Evolutionary conservation across 2,329 filamentous ascomycete genomes (phyloP).

Genomic region (Nigrospora sphaerica): DNA sequence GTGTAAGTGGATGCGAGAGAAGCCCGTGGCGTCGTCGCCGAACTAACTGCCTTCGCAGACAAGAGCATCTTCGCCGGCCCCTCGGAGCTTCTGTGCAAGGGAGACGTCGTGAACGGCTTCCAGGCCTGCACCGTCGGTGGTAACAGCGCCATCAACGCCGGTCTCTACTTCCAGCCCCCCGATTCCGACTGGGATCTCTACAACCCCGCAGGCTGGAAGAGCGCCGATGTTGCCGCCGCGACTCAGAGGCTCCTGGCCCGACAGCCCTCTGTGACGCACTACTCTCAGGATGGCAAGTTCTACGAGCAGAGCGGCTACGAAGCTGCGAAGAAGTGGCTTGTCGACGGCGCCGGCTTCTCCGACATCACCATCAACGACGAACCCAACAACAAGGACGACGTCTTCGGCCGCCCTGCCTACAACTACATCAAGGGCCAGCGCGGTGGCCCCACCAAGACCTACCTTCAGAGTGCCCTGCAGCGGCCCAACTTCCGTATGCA

Average conservation of each 20-base stretch:
- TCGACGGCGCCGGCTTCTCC: constrained; percentile 37
- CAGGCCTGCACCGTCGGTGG: constrained; percentile 45
- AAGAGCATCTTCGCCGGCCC: constrained; percentile 39
- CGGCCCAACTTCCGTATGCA: constrained; percentile 35
- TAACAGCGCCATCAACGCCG: constrained; percentile 46
- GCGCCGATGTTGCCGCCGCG: constrained; percentile 36
- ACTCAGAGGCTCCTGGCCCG: constrained; percentile 34
- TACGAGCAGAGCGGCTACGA: constrained; percentile 41
- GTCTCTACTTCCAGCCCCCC: constrained; percentile 45
- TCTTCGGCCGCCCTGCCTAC: constrained; percentile 40
- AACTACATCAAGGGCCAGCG: constrained; percentile 41
- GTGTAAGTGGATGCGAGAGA: constrained; percentile 21
- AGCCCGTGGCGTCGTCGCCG: not conserved
- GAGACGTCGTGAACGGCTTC: constrained; percentile 31
- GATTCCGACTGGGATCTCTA: constrained; percentile 44
- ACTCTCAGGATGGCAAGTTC: constrained; percentile 34
- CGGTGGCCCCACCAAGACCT: constrained; percentile 40
- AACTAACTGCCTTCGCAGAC: constrained; percentile 20
- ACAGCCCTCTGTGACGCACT: constrained; percentile 34
- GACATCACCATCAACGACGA: constrained; percentile 39
- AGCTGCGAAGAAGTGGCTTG: constrained; percentile 40
- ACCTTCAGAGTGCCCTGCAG: constrained; percentile 37
- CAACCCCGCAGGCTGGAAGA: constrained; percentile 43
- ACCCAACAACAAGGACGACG: constrained; percentile 35
- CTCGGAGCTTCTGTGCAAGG: constrained; percentile 31